Conservation (phyloP, 331 rosid species). For the Cydonia oblonga region DNA sequence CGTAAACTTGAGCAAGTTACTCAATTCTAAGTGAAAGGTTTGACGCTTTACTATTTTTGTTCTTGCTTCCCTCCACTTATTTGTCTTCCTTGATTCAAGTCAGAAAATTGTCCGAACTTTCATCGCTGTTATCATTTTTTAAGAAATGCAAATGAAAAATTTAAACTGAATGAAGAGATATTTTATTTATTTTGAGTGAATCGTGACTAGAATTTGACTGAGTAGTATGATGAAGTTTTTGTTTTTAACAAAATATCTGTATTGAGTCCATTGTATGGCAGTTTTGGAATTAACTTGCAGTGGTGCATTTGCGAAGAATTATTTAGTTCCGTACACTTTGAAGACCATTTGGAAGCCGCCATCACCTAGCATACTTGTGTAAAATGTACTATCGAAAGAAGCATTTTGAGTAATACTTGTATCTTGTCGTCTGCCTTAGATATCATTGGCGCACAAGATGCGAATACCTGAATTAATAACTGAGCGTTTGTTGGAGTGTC, state of each 20-base stretch:
- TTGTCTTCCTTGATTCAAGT: neutral
- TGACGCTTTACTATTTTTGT: neutral
- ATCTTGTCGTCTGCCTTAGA: neutral
- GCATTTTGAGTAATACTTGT: neutral
- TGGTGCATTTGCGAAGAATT: neutral
- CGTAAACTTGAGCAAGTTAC: slow-evolving; percentile 69
- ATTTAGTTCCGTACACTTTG: neutral
- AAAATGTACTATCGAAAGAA: neutral
- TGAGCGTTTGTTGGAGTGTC: neutral
- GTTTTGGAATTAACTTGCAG: neutral
- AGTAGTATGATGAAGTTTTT: neutral
- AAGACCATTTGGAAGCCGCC: neutral
- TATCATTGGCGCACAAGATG: neutral
- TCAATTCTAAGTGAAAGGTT: slow-evolving; percentile 27
- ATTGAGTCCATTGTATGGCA: neutral
- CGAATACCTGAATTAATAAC: neutral
- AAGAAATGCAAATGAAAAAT: neutral
- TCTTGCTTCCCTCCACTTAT: neutral
- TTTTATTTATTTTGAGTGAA: neutral
- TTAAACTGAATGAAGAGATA: neutral
- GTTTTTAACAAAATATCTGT: neutral
- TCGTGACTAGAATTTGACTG: neutral
- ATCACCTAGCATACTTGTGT: neutral
- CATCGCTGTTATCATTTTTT: neutral
- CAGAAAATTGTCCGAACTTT: neutral